phyloP scores from a whole-genome alignment of 2,329 filamentous ascomycete genomes.

The Pseudogymnoascus pannorum region DNA sequence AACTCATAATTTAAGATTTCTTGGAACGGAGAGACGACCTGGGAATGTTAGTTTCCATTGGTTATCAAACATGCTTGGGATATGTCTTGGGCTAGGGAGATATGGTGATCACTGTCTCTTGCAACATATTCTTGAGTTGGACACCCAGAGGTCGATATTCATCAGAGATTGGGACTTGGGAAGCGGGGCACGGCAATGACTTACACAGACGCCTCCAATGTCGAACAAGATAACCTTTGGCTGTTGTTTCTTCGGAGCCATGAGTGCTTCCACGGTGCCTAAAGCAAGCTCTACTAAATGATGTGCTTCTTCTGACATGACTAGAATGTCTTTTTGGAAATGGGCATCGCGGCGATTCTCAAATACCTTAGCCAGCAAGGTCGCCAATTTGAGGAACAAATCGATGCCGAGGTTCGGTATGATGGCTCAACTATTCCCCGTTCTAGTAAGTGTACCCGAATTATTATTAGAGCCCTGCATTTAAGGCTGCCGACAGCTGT shows the following conservation, averaged over 20 bases:
- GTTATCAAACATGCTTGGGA: background rate
- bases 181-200: slow-evolving; percentile 32
- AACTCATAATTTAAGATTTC: slow-evolving; percentile 87
- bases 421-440: background rate
- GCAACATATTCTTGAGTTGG: background rate
- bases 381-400: slow-evolving; percentile 5
- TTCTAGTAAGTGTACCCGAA: background rate
- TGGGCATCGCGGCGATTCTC: background rate
- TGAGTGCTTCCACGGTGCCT: slow-evolving; percentile 27
- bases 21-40: slow-evolving; percentile 85
- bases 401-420: slow-evolving; percentile 16
- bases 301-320: slow-evolving; percentile 27
- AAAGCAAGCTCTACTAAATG: slow-evolving; percentile 23
- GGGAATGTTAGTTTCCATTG: background rate
- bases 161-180: background rate
- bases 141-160: background rate
- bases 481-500: background rate
- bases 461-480: background rate
- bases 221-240: slow-evolving; percentile 84
- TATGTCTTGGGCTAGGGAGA: background rate
- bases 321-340: background rate
- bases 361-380: background rate
- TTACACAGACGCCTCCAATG: slow-evolving; percentile 93
- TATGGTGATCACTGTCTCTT: background rate
- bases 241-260: slow-evolving; percentile 36